phyloP scores from a whole-genome alignment of 495 filamentous ascomycete genomes.

The Trichoderma orchidacearum region DNA sequence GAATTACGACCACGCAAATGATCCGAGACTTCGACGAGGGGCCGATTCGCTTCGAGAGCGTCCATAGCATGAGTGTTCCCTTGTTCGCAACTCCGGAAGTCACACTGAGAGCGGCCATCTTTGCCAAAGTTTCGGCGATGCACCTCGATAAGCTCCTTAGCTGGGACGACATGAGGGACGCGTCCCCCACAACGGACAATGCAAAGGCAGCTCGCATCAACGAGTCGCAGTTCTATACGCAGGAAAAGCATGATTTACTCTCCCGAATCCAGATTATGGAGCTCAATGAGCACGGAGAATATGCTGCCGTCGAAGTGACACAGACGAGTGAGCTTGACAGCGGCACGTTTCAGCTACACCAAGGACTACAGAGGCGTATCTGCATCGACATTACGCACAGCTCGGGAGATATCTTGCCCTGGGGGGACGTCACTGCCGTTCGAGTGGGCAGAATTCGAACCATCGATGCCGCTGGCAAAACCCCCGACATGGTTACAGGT shows the following conservation, averaged over 20 bases:
- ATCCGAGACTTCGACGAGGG: slow-evolving; percentile 90
- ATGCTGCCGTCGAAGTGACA: slow-evolving; percentile 82
- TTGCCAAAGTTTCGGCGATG: slow-evolving; percentile 81
- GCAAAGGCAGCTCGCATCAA: slow-evolving; percentile 61
- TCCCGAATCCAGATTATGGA: slow-evolving; percentile 77
- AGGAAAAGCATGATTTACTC: slow-evolving; percentile 90
- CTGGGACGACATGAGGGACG: slow-evolving; percentile 96
- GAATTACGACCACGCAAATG: slow-evolving; percentile 88
- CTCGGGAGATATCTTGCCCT: slow-evolving; percentile 74
- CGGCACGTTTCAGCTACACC: slow-evolving; percentile 87
- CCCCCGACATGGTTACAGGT: slow-evolving; percentile 59
- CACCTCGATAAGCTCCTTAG: slow-evolving; percentile 95
- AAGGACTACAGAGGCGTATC: slow-evolving; percentile 84
- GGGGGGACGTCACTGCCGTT: slow-evolving; percentile 64
- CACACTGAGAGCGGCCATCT: slow-evolving; percentile 78
- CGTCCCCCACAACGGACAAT: slow-evolving; percentile 38
- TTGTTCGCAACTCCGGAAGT: slow-evolving; percentile 62
- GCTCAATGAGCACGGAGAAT: slow-evolving; percentile 79
- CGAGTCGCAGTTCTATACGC: slow-evolving; percentile 81
- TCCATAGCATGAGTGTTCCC: slow-evolving; percentile 98
- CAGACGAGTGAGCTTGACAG: slow-evolving; percentile 69
- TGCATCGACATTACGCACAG: slow-evolving; percentile 77
- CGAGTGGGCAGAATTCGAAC: slow-evolving; percentile 70
- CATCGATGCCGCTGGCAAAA: slow-evolving; percentile 71
- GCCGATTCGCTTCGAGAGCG: slow-evolving; percentile 89